Evolutionary conservation across 805 yeast species (phyloP).

Genomic region (Wickerhamomyces pijperi): DNA sequence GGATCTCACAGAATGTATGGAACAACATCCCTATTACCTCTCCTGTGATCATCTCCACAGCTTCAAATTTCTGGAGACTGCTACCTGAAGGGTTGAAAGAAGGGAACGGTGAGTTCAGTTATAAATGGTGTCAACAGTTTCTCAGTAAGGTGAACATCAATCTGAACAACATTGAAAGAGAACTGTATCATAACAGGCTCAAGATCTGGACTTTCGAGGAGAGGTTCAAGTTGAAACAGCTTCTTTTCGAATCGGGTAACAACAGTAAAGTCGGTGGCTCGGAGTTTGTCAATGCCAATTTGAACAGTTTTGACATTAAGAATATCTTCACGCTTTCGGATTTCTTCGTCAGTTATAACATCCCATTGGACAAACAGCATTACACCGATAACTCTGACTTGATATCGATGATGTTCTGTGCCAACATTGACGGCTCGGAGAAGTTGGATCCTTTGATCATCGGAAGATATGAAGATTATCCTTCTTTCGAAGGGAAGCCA

Average conservation of each 20-base stretch:
- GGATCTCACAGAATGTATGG: constrained; percentile 62
- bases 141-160: constrained; percentile 39
- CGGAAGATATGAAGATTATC: constrained; percentile 42
- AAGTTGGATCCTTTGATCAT: constrained; percentile 50
- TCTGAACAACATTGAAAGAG: constrained; percentile 33
- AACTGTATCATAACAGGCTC: constrained; percentile 28
- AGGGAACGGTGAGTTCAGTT: constrained; percentile 55
- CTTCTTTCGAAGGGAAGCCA: constrained; percentile 26
- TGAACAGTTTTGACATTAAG: constrained; percentile 30
- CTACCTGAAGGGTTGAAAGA: constrained; percentile 43
- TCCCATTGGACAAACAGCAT: constrained; percentile 49
- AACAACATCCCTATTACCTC: constrained; percentile 54
- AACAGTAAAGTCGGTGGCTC: constrained; percentile 46
- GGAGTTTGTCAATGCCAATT: constrained; percentile 48
- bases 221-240: constrained; percentile 33
- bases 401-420: constrained; percentile 48
- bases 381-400: constrained; percentile 30
- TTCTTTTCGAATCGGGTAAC: constrained; percentile 34
- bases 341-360: constrained; percentile 44
- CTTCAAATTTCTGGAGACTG: constrained; percentile 51
- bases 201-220: constrained; percentile 57
- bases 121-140: constrained; percentile 43
- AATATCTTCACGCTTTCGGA: constrained; percentile 54
- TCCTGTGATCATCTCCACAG: constrained; percentile 53
- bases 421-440: constrained; percentile 53